Conservation (phyloP, 1,284 basidiomycete genomes). For the Ceratobasidium sp. region DNA sequence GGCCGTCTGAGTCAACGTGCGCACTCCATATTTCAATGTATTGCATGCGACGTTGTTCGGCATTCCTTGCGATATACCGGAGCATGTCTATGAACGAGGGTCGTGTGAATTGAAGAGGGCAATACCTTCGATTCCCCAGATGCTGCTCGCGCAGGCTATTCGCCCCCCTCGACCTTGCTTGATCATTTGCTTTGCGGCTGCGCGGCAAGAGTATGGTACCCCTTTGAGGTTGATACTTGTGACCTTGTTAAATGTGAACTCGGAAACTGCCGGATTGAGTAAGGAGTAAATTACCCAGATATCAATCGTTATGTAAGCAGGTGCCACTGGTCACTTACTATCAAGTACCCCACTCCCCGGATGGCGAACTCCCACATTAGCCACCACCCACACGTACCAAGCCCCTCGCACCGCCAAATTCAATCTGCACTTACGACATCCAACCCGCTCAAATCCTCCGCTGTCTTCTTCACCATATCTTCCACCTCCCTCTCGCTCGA, state of each 20-base stretch:
- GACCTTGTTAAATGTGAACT: slow-evolving; percentile 41
- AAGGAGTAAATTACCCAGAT: neutral
- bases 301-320: no score
- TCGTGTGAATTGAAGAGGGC: no score
- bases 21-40: slow-evolving; percentile 47
- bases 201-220: slow-evolving; percentile 51
- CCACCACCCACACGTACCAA: slow-evolving; percentile 38
- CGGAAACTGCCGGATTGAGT: neutral
- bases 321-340: no score
- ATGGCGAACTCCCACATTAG: slow-evolving; percentile 44
- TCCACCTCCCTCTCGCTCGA: slow-evolving; percentile 43
- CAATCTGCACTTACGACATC: slow-evolving; percentile 2
- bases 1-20: slow-evolving; percentile 46
- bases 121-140: neutral
- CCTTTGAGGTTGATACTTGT: slow-evolving; percentile 50
- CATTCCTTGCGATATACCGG: neutral
- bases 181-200: slow-evolving; percentile 50
- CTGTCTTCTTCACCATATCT: slow-evolving; percentile 40
- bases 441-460: slow-evolving; percentile 39
- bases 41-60: slow-evolving; percentile 37
- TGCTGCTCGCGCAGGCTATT: slow-evolving; percentile 47
- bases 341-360: neutral
- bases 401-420: no score
- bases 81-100: no score
- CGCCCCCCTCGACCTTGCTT: slow-evolving; percentile 51